Conservation (phyloP, 768 basidiomycete species). For the Kondoa subrosea region DNA sequence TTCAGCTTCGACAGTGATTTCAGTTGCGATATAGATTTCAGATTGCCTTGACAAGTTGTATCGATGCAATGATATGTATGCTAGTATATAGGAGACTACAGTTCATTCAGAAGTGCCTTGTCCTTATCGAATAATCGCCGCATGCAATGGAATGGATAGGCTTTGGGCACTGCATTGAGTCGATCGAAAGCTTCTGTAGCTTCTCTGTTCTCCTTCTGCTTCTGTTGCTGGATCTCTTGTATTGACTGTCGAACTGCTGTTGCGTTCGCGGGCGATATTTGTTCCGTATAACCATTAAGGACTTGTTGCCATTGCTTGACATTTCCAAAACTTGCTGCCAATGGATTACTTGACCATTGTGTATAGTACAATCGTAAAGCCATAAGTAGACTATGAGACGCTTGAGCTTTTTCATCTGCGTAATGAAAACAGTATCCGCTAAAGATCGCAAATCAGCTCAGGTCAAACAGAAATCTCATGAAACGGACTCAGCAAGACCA, state of each 20-base stretch:
- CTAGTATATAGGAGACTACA: not conserved
- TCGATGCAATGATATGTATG: not conserved
- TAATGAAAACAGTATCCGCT: not conserved
- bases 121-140: too few relatives aligned
- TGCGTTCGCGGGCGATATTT: too few relatives aligned
- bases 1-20: not conserved
- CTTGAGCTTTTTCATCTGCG: not conserved
- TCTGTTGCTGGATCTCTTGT: too few relatives aligned
- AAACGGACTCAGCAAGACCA: not conserved
- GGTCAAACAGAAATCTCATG: not conserved
- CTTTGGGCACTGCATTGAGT: too few relatives aligned
- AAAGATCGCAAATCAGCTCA: not conserved
- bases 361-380: not conserved
- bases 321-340: too few relatives aligned
- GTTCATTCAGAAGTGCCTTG: too few relatives aligned
- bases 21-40: not conserved
- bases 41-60: too few relatives aligned
- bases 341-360: not conserved
- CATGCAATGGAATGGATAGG: too few relatives aligned
- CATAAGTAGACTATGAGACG: not conserved
- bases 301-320: not conserved
- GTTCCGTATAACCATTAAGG: not conserved
- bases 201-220: too few relatives aligned
- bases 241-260: too few relatives aligned
- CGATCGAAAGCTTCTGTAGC: too few relatives aligned